A percentile compares a stretch with the other conserved stretches of the same genome.
These are phyloP conservation scores for Xylaria polymorpha DNA, from an alignment of 2,329 filamentous ascomycete species.

Conservation along the genomic window DNA sequence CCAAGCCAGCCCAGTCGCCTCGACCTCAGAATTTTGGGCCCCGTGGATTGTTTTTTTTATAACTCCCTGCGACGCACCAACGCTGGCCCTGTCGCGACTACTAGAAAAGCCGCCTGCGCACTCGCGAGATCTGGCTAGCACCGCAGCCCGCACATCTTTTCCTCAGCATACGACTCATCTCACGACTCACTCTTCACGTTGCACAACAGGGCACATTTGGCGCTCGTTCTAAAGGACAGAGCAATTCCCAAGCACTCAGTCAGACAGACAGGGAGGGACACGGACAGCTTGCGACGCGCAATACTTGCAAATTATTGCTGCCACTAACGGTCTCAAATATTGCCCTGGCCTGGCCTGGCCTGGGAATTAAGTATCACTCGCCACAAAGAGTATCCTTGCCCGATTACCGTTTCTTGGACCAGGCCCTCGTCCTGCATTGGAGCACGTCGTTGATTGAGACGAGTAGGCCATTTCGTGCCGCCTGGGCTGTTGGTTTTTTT, in stretches of 20 bases:
- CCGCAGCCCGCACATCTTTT: conserved; percentile 18
- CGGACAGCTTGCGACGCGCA: conserved; percentile 16
- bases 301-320: conserved; percentile 14
- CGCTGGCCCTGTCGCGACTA: conserved; percentile 30
- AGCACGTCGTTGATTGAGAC: conserved; percentile 17
- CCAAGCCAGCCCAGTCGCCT: conserved; percentile 31
- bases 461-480: conserved; percentile 10
- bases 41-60: conserved; percentile 28
- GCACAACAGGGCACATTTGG: conserved; percentile 30
- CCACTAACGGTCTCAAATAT: conserved; percentile 21
- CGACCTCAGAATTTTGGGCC: conserved; percentile 28
- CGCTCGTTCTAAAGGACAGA: background rate
- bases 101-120: conserved; percentile 40
- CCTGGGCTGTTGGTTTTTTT: conserved; percentile 5
- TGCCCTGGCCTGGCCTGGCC: conserved; percentile 1
- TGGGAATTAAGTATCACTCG: conserved; percentile 16
- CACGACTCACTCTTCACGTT: conserved; percentile 23
- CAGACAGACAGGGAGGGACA: conserved; percentile 15
- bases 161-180: conserved; percentile 27
- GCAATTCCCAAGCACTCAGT: background rate
- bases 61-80: conserved; percentile 34
- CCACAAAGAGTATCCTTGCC: conserved; percentile 11
- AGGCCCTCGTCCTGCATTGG: conserved; percentile 6
- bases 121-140: conserved; percentile 30
- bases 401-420: conserved; percentile 19